Conservation (phyloP, 352 stramenopile genomes). For the Peronospora farinosa region DNA sequence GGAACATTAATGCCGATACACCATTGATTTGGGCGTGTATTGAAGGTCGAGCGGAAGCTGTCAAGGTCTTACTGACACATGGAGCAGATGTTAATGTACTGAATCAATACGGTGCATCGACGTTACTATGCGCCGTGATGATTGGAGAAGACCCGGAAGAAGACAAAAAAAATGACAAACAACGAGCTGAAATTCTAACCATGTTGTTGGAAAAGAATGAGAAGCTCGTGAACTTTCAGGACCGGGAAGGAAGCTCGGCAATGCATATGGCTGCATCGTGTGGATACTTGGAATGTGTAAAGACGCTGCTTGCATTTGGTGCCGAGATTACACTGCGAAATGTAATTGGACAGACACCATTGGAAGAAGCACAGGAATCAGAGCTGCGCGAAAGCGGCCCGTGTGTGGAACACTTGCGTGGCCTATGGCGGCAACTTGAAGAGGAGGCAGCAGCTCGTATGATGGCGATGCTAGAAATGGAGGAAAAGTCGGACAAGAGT, state of each 20-base stretch:
- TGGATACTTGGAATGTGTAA: slow-evolving; percentile 68
- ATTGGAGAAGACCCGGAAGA: slow-evolving; percentile 66
- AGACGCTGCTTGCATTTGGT: slow-evolving; percentile 50
- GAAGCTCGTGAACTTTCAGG: slow-evolving; percentile 74
- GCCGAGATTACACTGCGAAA: slow-evolving; percentile 77
- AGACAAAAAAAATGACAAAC: slow-evolving; percentile 35
- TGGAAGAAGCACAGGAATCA: slow-evolving; percentile 72
- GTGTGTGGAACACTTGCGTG: slow-evolving; percentile 55
- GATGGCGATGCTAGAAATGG: slow-evolving; percentile 82
- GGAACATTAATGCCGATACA: slow-evolving; percentile 73
- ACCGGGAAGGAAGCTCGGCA: slow-evolving; percentile 73
- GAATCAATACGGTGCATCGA: slow-evolving; percentile 65
- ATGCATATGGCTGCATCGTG: slow-evolving; percentile 77
- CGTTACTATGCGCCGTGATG: slow-evolving; percentile 73
- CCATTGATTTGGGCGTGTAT: slow-evolving; percentile 79
- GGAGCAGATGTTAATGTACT: slow-evolving; percentile 59
- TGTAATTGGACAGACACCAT: slow-evolving; percentile 64
- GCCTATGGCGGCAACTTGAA: slow-evolving; percentile 64
- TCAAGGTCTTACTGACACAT: slow-evolving; percentile 58
- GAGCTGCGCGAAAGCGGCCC: slow-evolving; percentile 46
- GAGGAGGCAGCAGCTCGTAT: slow-evolving; percentile 71
- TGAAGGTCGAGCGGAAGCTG: slow-evolving; percentile 58
- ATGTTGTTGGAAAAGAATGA: slow-evolving; percentile 56
- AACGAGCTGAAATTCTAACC: slow-evolving; percentile 49
- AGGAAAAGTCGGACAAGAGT: slow-evolving; percentile 37